phyloP scores from a whole-genome alignment of 1,139 yeast species.

The Yamadazyma friedrichii region DNA sequence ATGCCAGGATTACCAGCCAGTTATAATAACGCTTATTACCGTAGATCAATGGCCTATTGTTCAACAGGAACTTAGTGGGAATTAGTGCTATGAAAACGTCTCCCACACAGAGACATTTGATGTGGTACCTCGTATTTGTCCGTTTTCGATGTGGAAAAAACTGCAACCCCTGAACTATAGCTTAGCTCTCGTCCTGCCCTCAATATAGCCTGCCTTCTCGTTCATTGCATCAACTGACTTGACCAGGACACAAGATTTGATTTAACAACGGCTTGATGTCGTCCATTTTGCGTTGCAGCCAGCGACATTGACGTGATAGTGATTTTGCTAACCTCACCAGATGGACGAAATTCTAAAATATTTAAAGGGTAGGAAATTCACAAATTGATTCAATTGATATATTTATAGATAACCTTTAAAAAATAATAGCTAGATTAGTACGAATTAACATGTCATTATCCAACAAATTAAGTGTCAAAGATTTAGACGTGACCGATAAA shows the following conservation, averaged over 20 bases:
- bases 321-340: conserved; percentile 16
- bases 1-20: too few relatives aligned
- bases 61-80: too few relatives aligned
- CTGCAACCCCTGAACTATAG: too few relatives aligned
- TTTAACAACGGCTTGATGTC: conserved; percentile 11
- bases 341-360: conserved; percentile 11
- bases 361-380: conserved; percentile 1
- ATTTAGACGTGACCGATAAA: conserved; percentile 79
- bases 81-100: too few relatives aligned
- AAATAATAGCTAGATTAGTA: neutral
- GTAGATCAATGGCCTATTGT: too few relatives aligned
- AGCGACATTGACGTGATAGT: conserved; percentile 7
- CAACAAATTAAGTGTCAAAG: conserved; percentile 87
- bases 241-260: too few relatives aligned
- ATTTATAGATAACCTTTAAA: neutral
- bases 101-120: too few relatives aligned
- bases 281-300: conserved; percentile 10
- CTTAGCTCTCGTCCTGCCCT: too few relatives aligned
- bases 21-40: too few relatives aligned
- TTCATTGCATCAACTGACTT: neutral
- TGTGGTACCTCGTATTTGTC: too few relatives aligned
- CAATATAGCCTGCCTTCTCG: too few relatives aligned
- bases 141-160: too few relatives aligned
- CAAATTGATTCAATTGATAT: conserved; percentile 2
- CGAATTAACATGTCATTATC: conserved; percentile 74